Evolutionary conservation across 176 grass and related monocot genomes (phyloP).

Genomic region (Phoenix roebelenii): DNA sequence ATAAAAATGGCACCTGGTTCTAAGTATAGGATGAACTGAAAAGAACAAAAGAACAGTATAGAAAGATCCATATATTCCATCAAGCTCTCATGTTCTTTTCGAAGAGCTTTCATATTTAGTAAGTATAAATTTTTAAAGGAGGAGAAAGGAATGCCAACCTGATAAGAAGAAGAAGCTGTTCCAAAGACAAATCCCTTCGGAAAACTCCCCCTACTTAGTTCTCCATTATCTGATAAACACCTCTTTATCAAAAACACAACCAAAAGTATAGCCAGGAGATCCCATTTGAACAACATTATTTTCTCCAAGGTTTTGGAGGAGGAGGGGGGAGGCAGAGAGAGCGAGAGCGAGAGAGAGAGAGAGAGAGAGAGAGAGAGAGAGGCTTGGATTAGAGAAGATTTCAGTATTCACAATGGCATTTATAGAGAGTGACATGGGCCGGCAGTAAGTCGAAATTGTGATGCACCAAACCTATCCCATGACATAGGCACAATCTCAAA

Average conservation of each 20-base stretch:
- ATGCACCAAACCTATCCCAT: too few species aligned
- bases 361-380: slow-evolving; percentile 1
- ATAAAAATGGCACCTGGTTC: too few species aligned
- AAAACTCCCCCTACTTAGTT: slow-evolving; percentile 60
- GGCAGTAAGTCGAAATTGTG: too few species aligned
- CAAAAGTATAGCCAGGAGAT: slow-evolving; percentile 4
- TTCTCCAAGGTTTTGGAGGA: background rate
- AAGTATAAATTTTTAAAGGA: background rate
- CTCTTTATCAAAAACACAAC: slow-evolving; percentile 14
- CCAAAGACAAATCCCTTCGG: slow-evolving; percentile 86
- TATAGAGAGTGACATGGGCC: background rate
- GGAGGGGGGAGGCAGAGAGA: background rate
- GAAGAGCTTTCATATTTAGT: too few species aligned
- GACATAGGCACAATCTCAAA: too few species aligned
- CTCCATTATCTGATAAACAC: slow-evolving; percentile 27
- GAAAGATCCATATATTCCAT: too few species aligned
- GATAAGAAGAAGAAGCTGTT: slow-evolving; percentile 76
- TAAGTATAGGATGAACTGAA: too few species aligned
- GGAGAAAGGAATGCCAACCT: slow-evolving; percentile 30
- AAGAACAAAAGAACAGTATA: too few species aligned
- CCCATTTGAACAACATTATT: background rate
- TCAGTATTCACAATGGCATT: background rate
- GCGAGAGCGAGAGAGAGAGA: background rate
- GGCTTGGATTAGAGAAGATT: background rate
- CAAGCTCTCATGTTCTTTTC: too few species aligned